Evolutionary conservation across 2,329 filamentous ascomycete genomes (phyloP).

Genomic region (Penicillium sp.): DNA sequence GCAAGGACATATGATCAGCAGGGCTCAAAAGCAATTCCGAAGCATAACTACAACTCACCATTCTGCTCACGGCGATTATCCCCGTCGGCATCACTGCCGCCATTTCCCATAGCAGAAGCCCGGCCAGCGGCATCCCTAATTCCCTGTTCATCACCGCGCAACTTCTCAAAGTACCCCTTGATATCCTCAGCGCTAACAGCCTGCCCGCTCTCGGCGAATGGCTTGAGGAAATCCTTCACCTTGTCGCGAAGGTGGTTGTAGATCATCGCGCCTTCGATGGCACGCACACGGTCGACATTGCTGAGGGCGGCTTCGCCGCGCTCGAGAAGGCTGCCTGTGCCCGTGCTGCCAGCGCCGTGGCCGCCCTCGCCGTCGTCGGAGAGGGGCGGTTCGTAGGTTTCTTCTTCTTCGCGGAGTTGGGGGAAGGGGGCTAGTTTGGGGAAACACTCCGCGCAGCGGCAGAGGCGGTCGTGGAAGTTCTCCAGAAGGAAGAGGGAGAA

Average conservation of each 20-base stretch:
- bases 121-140: slow-evolving; percentile 65
- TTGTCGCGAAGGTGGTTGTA: slow-evolving; percentile 96
- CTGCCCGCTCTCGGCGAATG: slow-evolving; percentile 88
- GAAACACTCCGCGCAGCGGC: slow-evolving; percentile 81
- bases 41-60: slow-evolving; percentile 36
- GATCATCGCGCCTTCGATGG: slow-evolving; percentile 96
- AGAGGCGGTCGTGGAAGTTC: slow-evolving; percentile 78
- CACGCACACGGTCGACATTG: slow-evolving; percentile 87
- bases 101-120: slow-evolving; percentile 43
- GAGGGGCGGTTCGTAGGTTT: slow-evolving; percentile 87
- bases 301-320: slow-evolving; percentile 89
- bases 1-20: neutral
- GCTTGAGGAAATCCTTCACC: slow-evolving; percentile 89
- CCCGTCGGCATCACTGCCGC: slow-evolving; percentile 30
- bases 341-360: slow-evolving; percentile 52
- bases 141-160: slow-evolving; percentile 81
- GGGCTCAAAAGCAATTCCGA: neutral
- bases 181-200: slow-evolving; percentile 93
- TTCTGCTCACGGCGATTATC: slow-evolving; percentile 50
- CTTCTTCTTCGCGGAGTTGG: slow-evolving; percentile 90
- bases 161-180: slow-evolving; percentile 91
- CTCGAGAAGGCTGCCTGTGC: slow-evolving; percentile 82
- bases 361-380: slow-evolving; percentile 65
- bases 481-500: slow-evolving; percentile 83
- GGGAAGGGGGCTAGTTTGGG: slow-evolving; percentile 68